phyloP scores from a whole-genome alignment of 1,284 basidiomycete genomes.

The Trichosporon sp. region DNA sequence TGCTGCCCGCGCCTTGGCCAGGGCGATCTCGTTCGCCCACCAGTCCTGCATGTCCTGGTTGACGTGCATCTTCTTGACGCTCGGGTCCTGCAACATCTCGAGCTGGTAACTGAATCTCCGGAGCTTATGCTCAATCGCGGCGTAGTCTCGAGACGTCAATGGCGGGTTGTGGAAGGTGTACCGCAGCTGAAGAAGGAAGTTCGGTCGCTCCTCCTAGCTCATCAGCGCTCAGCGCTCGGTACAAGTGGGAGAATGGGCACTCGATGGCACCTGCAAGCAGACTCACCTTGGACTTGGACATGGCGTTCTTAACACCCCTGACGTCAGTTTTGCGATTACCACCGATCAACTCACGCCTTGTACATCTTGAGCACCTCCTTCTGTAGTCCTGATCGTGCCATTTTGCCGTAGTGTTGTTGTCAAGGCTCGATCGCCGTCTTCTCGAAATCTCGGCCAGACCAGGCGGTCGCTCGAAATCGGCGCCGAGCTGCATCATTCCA shows the following conservation, averaged over 20 bases:
- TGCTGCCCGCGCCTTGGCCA: constrained; percentile 30
- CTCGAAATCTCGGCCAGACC: background rate
- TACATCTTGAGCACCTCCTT: constrained; percentile 56
- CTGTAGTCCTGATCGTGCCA: constrained; percentile 54
- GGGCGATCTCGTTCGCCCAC: constrained; percentile 50
- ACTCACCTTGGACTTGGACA: constrained; percentile 46
- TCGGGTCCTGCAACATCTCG: constrained; percentile 51
- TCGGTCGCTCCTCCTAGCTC: constrained; percentile 28
- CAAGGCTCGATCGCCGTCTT: background rate
- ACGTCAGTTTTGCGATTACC: background rate
- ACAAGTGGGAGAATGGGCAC: no score
- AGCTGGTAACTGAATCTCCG: constrained; percentile 52
- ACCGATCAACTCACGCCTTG: constrained; percentile 15
- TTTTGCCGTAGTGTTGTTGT: constrained; percentile 1
- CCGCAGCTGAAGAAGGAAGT: constrained; percentile 53
- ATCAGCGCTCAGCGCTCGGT: background rate
- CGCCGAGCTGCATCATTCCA: background rate
- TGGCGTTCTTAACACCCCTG: constrained; percentile 48
- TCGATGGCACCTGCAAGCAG: no score
- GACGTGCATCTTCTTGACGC: constrained; percentile 48
- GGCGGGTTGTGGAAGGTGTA: constrained; percentile 55
- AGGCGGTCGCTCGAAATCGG: background rate
- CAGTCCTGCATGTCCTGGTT: constrained; percentile 52
- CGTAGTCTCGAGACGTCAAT: constrained; percentile 51
- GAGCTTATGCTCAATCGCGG: constrained; percentile 57